A percentile compares a stretch with the other conserved stretches of the same genome.
phyloP scores from a whole-genome alignment of 192 early-diverging fungal species.

The Coemansia sp. region DNA sequence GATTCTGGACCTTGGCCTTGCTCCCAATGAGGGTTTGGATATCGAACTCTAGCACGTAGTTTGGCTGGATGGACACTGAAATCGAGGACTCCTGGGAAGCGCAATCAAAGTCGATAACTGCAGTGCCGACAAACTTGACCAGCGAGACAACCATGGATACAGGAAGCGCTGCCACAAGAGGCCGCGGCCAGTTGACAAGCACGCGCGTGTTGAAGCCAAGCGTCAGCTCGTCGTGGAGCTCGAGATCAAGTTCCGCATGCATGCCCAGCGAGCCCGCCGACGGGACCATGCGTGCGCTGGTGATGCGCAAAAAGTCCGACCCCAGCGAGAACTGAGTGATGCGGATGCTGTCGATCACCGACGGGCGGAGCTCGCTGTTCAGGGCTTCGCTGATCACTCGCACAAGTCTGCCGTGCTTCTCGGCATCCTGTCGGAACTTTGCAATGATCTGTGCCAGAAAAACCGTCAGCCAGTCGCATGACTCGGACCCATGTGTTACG shows the following conservation, averaged over 20 bases:
- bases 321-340: conserved; percentile 58
- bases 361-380: conserved; percentile 50
- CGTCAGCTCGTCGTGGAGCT: conserved; percentile 90
- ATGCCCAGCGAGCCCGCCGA: conserved; percentile 43
- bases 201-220: conserved; percentile 89
- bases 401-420: conserved; percentile 47
- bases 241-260: conserved; percentile 66
- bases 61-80: conserved; percentile 52
- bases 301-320: conserved; percentile 52
- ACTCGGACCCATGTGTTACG: conserved; percentile 34
- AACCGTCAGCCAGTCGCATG: conserved; percentile 60
- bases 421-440: conserved; percentile 53
- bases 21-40: conserved; percentile 90
- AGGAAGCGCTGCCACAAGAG: conserved; percentile 85
- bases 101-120: conserved; percentile 56
- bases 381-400: conserved; percentile 52
- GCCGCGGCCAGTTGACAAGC: conserved; percentile 93
- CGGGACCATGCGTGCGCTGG: conserved; percentile 50
- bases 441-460: conserved; percentile 55
- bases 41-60: conserved; percentile 82
- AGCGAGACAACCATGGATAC: conserved; percentile 84
- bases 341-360: conserved; percentile 44
- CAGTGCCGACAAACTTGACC: conserved; percentile 86
- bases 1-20: conserved; percentile 94
- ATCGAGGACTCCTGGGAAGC: conserved; percentile 32